Base-by-base conservation (phyloP, 2,329 filamentous ascomycete species). In the Cryphonectria japonica region DNA sequence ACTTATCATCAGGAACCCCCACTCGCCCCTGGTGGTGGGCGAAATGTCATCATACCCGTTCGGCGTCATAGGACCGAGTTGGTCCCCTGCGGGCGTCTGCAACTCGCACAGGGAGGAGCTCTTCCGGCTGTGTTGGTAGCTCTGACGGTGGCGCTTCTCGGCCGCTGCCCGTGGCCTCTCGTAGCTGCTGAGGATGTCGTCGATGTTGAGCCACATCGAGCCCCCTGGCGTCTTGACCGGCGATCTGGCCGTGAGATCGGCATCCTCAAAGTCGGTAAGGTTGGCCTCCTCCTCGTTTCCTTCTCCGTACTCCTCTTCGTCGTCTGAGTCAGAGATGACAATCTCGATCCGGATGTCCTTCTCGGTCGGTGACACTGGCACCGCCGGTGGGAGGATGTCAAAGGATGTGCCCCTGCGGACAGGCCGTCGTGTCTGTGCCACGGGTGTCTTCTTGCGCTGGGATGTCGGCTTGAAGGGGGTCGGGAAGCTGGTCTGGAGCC, bases 31-130 rank as follows among this genome's bases (percentile, higher is more conserved):
- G 11, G 89, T 91, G 34, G 87, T 85, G 7, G 89, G 89, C 66
- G 87, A 89, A 69, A 91, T 87, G 75, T 91, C 89, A 29, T 89
- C 88, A 73, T 87, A 88, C 9, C 81, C 84, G 73, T 89, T 88
- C 1, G 88, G 88, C 70, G 88, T 90, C 79, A 81, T 78, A 0
- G 88, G 85, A 0, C 86, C 87, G 29, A 84, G 73, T 64, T 71
- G 77, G 69, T 78, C 76, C 39, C 74, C 73, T 65, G 65, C 68
- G 52, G 66, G 41, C 71, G 57, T 54, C 50, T 64, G 71, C 63
- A 61, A 46, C 29, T 67, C 41, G 34, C 59, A 46, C 59, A 67
- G 29, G 29, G 63, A 68, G 16, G 59, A 69, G 69, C 62, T 69
- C 69, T 67, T 61, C 29, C 60, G 46, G 68, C 71, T 60, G 68